phyloP scores from a whole-genome alignment of 2,329 filamentous ascomycete species.

The Aspergillus sp. region DNA sequence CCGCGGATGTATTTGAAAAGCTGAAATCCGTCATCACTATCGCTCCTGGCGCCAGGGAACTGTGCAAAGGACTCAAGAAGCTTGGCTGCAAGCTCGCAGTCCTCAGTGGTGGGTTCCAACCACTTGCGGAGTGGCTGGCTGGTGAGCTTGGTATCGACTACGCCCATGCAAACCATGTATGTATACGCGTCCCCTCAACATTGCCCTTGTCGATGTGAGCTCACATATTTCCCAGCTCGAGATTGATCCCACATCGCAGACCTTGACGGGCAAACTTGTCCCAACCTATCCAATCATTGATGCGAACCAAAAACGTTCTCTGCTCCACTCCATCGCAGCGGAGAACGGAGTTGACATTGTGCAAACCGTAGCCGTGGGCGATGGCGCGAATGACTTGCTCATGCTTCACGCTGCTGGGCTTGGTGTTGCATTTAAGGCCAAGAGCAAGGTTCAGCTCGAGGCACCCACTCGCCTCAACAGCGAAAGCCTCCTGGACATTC shows the following conservation, averaged over 20 bases:
- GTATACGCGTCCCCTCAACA: constrained; percentile 18
- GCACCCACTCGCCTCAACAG: constrained; percentile 65
- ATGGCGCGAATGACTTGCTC: constrained; percentile 67
- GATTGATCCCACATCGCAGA: constrained; percentile 50
- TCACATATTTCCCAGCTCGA: constrained; percentile 46
- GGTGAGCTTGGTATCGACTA: constrained; percentile 81
- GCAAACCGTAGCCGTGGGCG: constrained; percentile 63
- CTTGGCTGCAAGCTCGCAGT: constrained; percentile 89
- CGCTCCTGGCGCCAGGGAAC: constrained; percentile 76
- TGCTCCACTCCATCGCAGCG: constrained; percentile 59
- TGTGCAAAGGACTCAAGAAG: constrained; percentile 74
- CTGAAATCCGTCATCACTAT: constrained; percentile 77
- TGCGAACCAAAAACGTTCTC: constrained; percentile 60
- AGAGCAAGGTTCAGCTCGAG: constrained; percentile 65
- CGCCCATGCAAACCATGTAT: constrained; percentile 82
- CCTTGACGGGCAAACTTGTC: constrained; percentile 62
- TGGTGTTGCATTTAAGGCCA: constrained; percentile 67
- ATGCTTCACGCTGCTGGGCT: constrained; percentile 68
- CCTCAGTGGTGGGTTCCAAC: constrained; percentile 88
- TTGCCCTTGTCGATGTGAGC: neutral
- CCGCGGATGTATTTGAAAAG: constrained; percentile 76
- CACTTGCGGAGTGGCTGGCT: constrained; percentile 85
- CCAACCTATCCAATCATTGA: constrained; percentile 61
- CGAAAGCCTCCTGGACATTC: constrained; percentile 60
- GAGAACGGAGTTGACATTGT: constrained; percentile 59